phyloP scores from a whole-genome alignment of 2,329 filamentous ascomycete genomes.

The Aplosporella prunicola region DNA sequence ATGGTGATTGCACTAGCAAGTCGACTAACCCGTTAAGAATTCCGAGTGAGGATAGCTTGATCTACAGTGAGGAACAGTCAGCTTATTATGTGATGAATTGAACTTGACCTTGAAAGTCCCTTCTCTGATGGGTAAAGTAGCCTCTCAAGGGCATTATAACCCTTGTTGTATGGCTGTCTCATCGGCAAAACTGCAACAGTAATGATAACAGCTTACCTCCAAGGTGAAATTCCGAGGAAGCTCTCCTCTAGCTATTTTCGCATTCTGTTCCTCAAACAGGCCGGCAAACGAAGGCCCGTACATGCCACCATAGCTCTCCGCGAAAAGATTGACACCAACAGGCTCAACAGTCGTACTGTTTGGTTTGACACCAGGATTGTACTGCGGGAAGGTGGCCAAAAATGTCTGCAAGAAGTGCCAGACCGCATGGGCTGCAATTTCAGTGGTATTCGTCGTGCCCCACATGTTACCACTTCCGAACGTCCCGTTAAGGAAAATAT shows the following conservation, averaged over 20 bases:
- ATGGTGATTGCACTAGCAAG: slow-evolving; percentile 49
- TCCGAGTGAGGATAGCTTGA: slow-evolving; percentile 54
- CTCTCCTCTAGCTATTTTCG: slow-evolving; percentile 41
- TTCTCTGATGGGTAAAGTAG: no score
- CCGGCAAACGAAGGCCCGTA: slow-evolving; percentile 58
- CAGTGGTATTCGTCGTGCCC: slow-evolving; percentile 47
- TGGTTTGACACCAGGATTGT: slow-evolving; percentile 40
- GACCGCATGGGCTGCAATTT: slow-evolving; percentile 47
- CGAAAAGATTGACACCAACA: slow-evolving; percentile 55
- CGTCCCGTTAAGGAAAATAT: slow-evolving; percentile 50
- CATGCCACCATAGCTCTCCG: slow-evolving; percentile 61
- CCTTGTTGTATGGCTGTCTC: neutral
- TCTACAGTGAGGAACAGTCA: no score
- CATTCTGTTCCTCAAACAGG: slow-evolving; percentile 53
- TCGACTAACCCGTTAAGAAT: slow-evolving; percentile 67
- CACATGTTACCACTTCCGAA: slow-evolving; percentile 47
- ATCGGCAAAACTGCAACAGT: neutral
- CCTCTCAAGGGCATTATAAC: no score
- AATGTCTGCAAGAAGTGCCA: slow-evolving; percentile 60
- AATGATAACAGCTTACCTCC: slow-evolving; percentile 16
- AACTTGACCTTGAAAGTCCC: no score
- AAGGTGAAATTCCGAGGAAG: slow-evolving; percentile 43
- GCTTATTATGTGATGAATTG: no score
- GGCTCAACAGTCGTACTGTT: slow-evolving; percentile 29
- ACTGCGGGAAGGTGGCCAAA: slow-evolving; percentile 49